Evolutionary conservation across 768 basidiomycete genomes (phyloP), one percentile per base, ranked within the genome.

Genomic region (Rubroboletus pulcherrimus): DNA sequence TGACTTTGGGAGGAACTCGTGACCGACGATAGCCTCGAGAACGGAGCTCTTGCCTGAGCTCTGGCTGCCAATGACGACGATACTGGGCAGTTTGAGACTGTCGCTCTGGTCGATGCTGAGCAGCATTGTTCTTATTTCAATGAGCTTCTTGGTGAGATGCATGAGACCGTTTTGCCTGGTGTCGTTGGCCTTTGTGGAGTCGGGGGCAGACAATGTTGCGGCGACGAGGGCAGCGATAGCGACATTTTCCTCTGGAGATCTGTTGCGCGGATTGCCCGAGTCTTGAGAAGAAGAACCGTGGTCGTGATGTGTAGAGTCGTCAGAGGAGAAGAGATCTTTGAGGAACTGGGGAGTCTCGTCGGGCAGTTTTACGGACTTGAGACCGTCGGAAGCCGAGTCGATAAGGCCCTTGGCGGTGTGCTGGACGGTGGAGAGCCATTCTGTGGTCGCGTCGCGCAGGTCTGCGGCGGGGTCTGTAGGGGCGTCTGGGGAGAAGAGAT

Each of bases 21-120:
- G 93, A 0, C 97, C 97, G 30, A 99, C 97, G 57, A 99, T 91
- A 6, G 97, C 89, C 72, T 99, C 97, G 57, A 99, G 74, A 0
- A 99, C 97, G 29, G 93, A 95, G 64, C 94, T 98, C 78, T 99
- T 99, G 11, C 97, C 97, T 2, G 93, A 95, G 71, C 94, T 97
- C 75, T 99, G 97, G 70, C 93, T 96, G 11, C 97, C 97, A 59
- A 99, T 91, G 45, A 98, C 97, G 41, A 98, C 97, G 58, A 99
- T 98, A 64, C 93, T 96, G 2, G 97, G 97, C 19, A 99, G 76
- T 65, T 94, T 98, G 62, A 99, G 80, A 7, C 87, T 83, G 61
- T 98, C 96, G 60, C 88, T 93, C 72, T 98, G 93, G 73, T 98
- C 97, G 52, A 98, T 95, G 65, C 91, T 89, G 24, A 98, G 77